A percentile compares a stretch with the other conserved stretches of the same genome.
These are phyloP conservation scores for Candida railenensis DNA, from an alignment of 805 yeast species.

Conservation along the genomic window DNA sequence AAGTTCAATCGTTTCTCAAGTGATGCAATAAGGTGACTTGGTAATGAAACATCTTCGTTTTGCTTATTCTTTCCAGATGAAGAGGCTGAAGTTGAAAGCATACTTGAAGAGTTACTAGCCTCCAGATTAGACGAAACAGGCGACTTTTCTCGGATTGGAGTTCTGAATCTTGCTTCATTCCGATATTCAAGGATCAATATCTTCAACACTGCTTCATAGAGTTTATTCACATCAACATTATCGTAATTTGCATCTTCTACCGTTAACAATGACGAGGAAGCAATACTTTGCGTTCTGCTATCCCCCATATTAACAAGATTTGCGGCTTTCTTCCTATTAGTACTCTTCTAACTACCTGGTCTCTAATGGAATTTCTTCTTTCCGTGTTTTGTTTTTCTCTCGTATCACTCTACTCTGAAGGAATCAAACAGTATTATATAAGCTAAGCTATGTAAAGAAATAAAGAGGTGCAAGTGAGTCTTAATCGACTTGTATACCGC, in stretches of 20 bases:
- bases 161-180: slow-evolving; percentile 62
- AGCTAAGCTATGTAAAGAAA: too few species aligned
- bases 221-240: slow-evolving; percentile 21
- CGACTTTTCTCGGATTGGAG: slow-evolving; percentile 13
- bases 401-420: too few species aligned
- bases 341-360: too few species aligned
- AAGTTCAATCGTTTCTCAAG: slow-evolving; percentile 42
- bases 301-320: not conserved
- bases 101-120: not conserved
- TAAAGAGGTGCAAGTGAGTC: too few species aligned
- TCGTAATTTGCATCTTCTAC: slow-evolving; percentile 17
- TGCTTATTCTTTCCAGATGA: slow-evolving; percentile 7
- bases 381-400: too few species aligned
- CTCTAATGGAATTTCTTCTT: too few species aligned
- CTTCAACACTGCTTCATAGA: slow-evolving; percentile 55
- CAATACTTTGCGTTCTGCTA: slow-evolving; percentile 22
- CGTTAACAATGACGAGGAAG: slow-evolving; percentile 19
- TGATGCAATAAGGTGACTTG: slow-evolving; percentile 35
- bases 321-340: too few species aligned
- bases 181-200: slow-evolving; percentile 57
- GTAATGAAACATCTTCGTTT: slow-evolving; percentile 27
- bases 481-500: too few species aligned
- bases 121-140: not conserved
- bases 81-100: not conserved
- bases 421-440: too few species aligned